Conservation (phyloP, 2,329 filamentous ascomycete species). For the Fusarium hainanense region DNA sequence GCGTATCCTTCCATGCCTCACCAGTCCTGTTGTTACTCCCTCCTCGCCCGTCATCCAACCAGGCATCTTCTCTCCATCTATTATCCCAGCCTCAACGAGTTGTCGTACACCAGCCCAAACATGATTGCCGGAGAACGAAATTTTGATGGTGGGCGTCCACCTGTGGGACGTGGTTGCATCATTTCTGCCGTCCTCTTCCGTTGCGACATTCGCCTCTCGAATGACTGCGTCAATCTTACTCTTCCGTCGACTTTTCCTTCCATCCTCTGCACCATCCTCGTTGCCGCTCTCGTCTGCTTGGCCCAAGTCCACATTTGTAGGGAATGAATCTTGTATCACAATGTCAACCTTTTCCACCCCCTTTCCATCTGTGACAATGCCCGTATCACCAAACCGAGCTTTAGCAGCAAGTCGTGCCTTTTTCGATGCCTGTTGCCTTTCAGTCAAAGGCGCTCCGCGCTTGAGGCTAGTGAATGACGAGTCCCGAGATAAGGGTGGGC, state of each 20-base stretch:
- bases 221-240: conserved; percentile 53
- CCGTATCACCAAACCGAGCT: conserved; percentile 76
- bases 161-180: conserved; percentile 40
- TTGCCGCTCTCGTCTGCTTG: conserved; percentile 43
- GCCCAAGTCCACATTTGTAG: conserved; percentile 41
- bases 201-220: conserved; percentile 44
- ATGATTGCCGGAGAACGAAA: conserved; percentile 80
- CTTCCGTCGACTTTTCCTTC: conserved; percentile 38
- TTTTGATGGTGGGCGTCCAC: conserved; percentile 58
- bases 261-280: conserved; percentile 18
- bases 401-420: conserved; percentile 70
- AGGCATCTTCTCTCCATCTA: conserved; percentile 83
- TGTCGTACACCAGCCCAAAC: conserved; percentile 84
- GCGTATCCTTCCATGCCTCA: conserved; percentile 73
- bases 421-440: conserved; percentile 59
- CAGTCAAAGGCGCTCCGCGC: conserved; percentile 40
- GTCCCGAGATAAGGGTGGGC: conserved; percentile 56
- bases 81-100: conserved; percentile 78
- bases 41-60: conserved; percentile 93
- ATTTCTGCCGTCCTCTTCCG: conserved; percentile 41
- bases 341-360: conserved; percentile 72
- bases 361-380: conserved; percentile 64
- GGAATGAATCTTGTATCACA: conserved; percentile 68
- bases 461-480: conserved; percentile 47
- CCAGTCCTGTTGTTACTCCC: conserved; percentile 77